Base-by-base conservation (phyloP, 768 basidiomycete genomes). In the Strobilomyces echinocephalus region DNA sequence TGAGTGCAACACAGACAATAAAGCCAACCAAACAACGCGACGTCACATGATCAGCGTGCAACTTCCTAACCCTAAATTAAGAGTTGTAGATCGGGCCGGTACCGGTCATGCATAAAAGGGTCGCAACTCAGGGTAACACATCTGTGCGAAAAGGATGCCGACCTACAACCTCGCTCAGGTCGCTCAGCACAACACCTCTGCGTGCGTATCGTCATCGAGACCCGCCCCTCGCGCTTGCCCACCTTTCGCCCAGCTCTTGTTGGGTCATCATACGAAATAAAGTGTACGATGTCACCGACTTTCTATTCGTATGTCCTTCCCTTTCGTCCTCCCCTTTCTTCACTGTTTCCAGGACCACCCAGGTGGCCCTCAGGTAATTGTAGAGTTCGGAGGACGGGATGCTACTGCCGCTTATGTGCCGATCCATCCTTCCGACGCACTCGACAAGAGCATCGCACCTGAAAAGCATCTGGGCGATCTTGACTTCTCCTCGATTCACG, bases 271-370 rank as follows among this genome's bases (percentile, higher is more conserved):
- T 93, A 58, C 75, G 78, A 47, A 80, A 85, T 69, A 75, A 79
- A 50, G 90, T 91, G n/a, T 92, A 92, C 72, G 88, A 92, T 72
- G 87, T 91, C 49, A 89, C 89, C 7, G 84, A 86, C 36, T 89
- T 91, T 68, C 72, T 91, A 36, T 72, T 79, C 49, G 88, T 85
- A 54, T 34, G 75, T 63, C 18, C 26, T 45, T 21, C 28, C 9
- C 5, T 33, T n/a, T 28, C 15, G 8, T 4, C 18, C 31, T 15
- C 12, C 12, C 28, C 26, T 1, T n/a, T 14, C 38, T 16, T 57
- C 49, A 63, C 42, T 12, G 12, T 48, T 31, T 59, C 26, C 58
- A 87, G 84, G 79, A 85, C 46, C 88, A 91, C 60, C 88, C 88
- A 8, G 93, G 95, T 18, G 95, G 95, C 3, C 73, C 84, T 16